A percentile compares a stretch with the other conserved stretches of the same genome.
Evolutionary conservation across 176 grass and related monocot genomes (phyloP).

Genomic region (Coix lacrymajobi): DNA sequence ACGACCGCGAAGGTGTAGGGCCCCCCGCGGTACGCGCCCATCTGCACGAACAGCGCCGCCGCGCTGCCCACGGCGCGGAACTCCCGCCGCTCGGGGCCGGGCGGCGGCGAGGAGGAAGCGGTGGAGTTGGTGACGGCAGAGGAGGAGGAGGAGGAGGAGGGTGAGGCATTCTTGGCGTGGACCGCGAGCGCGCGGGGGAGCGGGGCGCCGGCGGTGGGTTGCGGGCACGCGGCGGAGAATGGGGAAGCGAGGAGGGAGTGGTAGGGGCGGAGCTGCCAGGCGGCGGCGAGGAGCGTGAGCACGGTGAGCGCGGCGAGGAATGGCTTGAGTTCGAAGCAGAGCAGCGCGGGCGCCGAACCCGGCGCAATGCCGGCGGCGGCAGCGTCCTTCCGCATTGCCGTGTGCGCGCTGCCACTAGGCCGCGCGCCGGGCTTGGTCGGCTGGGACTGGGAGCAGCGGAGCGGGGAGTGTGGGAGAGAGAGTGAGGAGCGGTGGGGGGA

Average conservation of each 20-base stretch:
- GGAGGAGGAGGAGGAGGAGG: background rate
- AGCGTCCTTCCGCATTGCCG: slow-evolving; percentile 34
- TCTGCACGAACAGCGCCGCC: slow-evolving; percentile 85
- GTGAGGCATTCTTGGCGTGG: background rate
- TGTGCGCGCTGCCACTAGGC: background rate
- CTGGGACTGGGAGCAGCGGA: background rate
- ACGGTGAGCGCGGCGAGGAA: slow-evolving; percentile 69
- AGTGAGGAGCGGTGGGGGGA: background rate
- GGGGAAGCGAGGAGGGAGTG: slow-evolving; percentile 46
- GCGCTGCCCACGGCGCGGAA: slow-evolving; percentile 74
- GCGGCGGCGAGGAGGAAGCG: background rate
- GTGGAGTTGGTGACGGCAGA: background rate
- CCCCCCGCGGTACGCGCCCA: slow-evolving; percentile 83
- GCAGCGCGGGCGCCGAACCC: background rate
- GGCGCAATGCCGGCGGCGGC: slow-evolving; percentile 25
- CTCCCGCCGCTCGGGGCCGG: slow-evolving; percentile 45
- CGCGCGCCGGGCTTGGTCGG: background rate
- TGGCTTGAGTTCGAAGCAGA: slow-evolving; percentile 72
- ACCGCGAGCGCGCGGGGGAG: slow-evolving; percentile 19
- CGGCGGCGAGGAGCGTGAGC: slow-evolving; percentile 68
- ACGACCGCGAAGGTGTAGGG: slow-evolving; percentile 72
- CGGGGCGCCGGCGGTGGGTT: background rate
- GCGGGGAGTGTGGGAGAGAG: background rate
- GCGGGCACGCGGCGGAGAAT: slow-evolving; percentile 33
- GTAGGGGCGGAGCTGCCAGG: slow-evolving; percentile 79